A percentile compares a stretch with the other conserved stretches of the same genome.
Conservation (phyloP, 768 basidiomycete species). For the Boletus insuetus region DNA sequence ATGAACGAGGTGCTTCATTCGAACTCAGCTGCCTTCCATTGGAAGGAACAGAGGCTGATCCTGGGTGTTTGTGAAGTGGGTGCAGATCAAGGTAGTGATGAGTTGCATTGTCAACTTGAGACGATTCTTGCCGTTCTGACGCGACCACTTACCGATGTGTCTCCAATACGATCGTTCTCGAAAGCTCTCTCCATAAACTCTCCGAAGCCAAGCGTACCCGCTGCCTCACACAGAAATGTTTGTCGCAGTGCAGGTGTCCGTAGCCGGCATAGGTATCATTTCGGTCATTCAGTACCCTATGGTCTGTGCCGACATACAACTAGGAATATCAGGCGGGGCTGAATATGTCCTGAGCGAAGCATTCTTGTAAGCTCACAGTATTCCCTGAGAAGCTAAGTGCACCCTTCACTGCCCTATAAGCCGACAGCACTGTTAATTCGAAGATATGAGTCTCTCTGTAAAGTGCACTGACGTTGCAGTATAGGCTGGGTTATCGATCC, state of each 20-base stretch:
- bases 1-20: constrained; percentile 14
- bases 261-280: constrained; percentile 1
- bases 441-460: no score
- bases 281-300: constrained; percentile 3
- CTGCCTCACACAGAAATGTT: constrained; percentile 4
- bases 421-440: no score
- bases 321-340: no score
- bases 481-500: constrained; percentile 29
- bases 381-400: no score
- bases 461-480: no score
- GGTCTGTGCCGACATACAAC: no score
- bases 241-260: constrained; percentile 6
- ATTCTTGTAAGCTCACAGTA: no score
- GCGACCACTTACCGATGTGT: constrained; percentile 1
- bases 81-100: constrained; percentile 18
- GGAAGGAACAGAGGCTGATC: constrained; percentile 7
- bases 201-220: constrained; percentile 3
- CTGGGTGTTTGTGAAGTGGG: constrained; percentile 7
- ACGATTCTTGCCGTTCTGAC: background rate
- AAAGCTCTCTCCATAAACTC: constrained; percentile 12
- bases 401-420: no score
- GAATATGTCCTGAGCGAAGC: no score
- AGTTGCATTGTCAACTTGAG: background rate
- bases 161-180: constrained; percentile 3
- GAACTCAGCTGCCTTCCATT: constrained; percentile 10